phyloP scores from a whole-genome alignment of 2,329 filamentous ascomycete species.

The Fusarium sp. region DNA sequence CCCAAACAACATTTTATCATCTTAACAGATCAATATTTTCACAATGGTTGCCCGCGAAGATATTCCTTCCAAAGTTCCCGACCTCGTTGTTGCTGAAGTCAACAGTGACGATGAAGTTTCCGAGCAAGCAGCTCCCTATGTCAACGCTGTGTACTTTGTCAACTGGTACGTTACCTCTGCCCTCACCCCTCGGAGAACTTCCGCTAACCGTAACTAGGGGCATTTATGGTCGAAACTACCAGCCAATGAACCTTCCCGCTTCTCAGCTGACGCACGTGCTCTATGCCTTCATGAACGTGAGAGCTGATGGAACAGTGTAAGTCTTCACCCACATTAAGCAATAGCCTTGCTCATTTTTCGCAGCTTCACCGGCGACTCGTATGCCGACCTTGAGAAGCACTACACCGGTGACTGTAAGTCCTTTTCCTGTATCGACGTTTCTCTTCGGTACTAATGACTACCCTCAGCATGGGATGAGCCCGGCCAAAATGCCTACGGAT shows the following conservation, averaged over 20 bases:
- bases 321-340: constrained; percentile 22
- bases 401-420: constrained; percentile 36
- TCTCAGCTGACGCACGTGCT: constrained; percentile 79
- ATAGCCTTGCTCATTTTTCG: background rate
- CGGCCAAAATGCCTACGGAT: constrained; percentile 80
- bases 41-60: constrained; percentile 26
- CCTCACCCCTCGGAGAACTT: fast-evolving
- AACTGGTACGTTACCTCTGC: constrained; percentile 23
- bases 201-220: constrained; percentile 58
- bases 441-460: background rate
- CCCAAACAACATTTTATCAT: background rate
- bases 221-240: constrained; percentile 80
- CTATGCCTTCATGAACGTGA: constrained; percentile 84
- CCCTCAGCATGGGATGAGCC: constrained; percentile 60
- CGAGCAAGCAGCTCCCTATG: constrained; percentile 1
- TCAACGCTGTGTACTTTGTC: constrained; percentile 33
- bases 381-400: constrained; percentile 38
- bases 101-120: background rate
- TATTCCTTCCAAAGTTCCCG: constrained; percentile 15
- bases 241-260: constrained; percentile 76
- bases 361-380: constrained; percentile 34
- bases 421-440: too few relatives aligned
- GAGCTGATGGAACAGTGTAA: constrained; percentile 76
- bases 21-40: background rate
- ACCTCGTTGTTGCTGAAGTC: constrained; percentile 15